Evolutionary conservation across 495 filamentous ascomycete genomes (phyloP), one percentile per base, ranked within the genome.

Genomic region (Penicillium soppii): DNA sequence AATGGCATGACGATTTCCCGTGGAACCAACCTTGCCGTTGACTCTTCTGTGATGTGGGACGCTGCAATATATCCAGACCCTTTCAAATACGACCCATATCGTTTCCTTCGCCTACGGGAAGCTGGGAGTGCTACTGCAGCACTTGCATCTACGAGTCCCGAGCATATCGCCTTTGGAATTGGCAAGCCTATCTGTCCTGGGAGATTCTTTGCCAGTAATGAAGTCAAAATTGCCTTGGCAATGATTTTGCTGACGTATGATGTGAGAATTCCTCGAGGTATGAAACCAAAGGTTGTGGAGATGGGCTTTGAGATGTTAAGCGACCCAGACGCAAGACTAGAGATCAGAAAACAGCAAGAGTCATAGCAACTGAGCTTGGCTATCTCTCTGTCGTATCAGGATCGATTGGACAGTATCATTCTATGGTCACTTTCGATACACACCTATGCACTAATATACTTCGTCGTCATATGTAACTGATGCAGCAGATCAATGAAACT

Each of bases 141-240:
- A 32, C 43, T 72, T 10, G 65, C 66, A 2, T 56, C 54, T 17
- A 65, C 72, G 4, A 67, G 54, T 32, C 43, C 56, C 16, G 50
- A 70, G 17, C 57, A 67, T 47, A 47, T 73, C 1, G 45, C 47
- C 1, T 77, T 73, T 45, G 73, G 74, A 4, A 52, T 64, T 42
- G 73, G 74, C 1, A 56, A 53, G 25, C 70, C 78, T 35, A 72
- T 78, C 0, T 77, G 74, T 41, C 74, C 74, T 10, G 74, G 74
- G 7, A 48, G 70, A 17, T 73, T 73, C 47, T 70, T 76, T 43
- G 73, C 69, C 8, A 47, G 38, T 12, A 58, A 60, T 22, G 63
- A 68, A 55, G 56, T 74, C 41, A 76, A 76, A 43, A 58, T 71
- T 40, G 22, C 38, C n/a, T 23, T 59, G 12, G 54, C 44, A 9